These are phyloP conservation scores for Bryoglossum gracile DNA, from an alignment of 495 filamentous ascomycete species.

Conservation along the genomic window DNA sequence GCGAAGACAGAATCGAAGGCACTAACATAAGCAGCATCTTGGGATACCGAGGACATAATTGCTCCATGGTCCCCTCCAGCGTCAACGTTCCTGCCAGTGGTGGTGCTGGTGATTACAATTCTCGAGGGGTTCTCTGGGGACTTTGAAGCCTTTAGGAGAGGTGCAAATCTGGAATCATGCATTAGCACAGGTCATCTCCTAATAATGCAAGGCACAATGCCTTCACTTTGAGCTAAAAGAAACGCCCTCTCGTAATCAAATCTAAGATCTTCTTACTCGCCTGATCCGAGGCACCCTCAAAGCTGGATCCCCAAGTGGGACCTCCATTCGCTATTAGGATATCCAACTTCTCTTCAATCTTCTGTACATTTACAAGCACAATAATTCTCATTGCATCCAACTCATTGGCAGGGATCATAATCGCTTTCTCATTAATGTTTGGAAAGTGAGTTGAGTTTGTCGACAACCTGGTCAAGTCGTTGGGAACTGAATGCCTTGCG, in stretches of 20 bases:
- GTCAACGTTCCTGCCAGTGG: conserved; percentile 32
- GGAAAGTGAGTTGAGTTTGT: conserved; percentile 31
- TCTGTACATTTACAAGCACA: conserved; percentile 30
- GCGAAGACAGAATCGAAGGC: not conserved
- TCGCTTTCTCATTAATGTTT: conserved; percentile 29
- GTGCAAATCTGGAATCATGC: conserved; percentile 24
- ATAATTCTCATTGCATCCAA: conserved; percentile 32
- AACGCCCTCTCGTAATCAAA: conserved; percentile 38
- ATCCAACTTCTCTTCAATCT: conserved; percentile 29
- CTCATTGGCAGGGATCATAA: conserved; percentile 37
- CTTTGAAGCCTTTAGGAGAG: conserved; percentile 28
- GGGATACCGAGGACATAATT: conserved; percentile 38
- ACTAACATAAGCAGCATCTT: conserved; percentile 30
- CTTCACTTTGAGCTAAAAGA: conserved; percentile 16
- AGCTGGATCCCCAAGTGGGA: conserved; percentile 35
- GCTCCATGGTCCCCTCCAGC: conserved; percentile 36
- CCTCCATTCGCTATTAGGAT: conserved; percentile 38
- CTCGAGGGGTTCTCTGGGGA: conserved; percentile 31
- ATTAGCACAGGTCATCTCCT: not conserved
- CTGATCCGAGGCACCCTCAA: conserved; percentile 35
- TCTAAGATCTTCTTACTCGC: conserved; percentile 34
- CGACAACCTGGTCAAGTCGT: conserved; percentile 32
- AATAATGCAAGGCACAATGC: not conserved
- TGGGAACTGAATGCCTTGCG: conserved; percentile 28
- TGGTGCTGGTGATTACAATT: conserved; percentile 32